These are phyloP conservation scores for Caloboletus inedulis DNA, from an alignment of 1,284 basidiomycete genomes.

Conservation along the genomic window DNA sequence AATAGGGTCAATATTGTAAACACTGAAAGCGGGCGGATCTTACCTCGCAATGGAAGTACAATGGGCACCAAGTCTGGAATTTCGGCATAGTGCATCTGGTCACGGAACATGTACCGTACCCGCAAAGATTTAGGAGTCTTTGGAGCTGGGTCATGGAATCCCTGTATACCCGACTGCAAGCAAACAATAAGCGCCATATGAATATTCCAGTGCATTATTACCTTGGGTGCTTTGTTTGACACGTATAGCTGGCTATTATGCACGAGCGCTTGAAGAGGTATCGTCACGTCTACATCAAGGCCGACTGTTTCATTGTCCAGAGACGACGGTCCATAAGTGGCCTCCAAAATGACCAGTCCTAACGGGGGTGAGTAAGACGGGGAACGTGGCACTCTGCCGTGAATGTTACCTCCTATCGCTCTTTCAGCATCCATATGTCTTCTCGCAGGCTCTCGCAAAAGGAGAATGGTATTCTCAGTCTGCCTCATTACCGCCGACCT, in stretches of 20 bases:
- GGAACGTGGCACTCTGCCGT: slow-evolving; percentile 2
- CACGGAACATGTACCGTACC: slow-evolving; percentile 77
- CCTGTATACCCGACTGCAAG: slow-evolving; percentile 60
- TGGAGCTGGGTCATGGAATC: slow-evolving; percentile 75
- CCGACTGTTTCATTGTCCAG: slow-evolving; percentile 48
- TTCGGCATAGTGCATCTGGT: slow-evolving; percentile 69
- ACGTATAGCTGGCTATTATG: slow-evolving; percentile 77
- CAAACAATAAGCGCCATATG: slow-evolving; percentile 16
- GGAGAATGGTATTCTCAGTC: slow-evolving; percentile 48
- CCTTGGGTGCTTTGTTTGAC: slow-evolving; percentile 69
- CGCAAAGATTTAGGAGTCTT: slow-evolving; percentile 63
- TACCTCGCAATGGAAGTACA: slow-evolving; percentile 75
- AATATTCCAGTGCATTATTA: slow-evolving; percentile 26
- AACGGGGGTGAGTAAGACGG: slow-evolving; percentile 9
- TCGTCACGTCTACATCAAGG: slow-evolving; percentile 70
- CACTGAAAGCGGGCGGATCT: slow-evolving; percentile 29
- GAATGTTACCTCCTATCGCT: slow-evolving; percentile 31
- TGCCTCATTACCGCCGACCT: slow-evolving; percentile 55
- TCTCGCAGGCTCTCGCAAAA: slow-evolving; percentile 45
- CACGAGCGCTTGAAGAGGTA: slow-evolving; percentile 81
- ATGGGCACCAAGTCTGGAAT: slow-evolving; percentile 70
- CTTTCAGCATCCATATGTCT: slow-evolving; percentile 44
- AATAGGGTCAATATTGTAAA: slow-evolving; percentile 12
- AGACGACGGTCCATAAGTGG: slow-evolving; percentile 52
- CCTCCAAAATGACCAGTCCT: slow-evolving; percentile 70